Conservation (phyloP, 2,329 filamentous ascomycete species). For the Aspergillus nomiae region DNA sequence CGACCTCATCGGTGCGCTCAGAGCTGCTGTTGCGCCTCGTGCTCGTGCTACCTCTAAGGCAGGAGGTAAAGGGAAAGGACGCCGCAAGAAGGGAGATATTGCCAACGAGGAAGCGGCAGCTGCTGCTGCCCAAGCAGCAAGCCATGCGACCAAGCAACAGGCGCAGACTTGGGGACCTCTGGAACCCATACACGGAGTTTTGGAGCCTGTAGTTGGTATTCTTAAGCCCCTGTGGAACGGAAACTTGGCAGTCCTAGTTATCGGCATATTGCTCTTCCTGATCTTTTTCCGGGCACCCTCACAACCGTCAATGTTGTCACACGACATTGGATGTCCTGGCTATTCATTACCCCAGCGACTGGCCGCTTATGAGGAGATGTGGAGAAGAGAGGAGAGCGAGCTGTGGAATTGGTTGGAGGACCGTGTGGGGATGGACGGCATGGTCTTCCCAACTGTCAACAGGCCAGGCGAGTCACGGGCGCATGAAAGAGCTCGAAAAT, state of each 20-base stretch:
- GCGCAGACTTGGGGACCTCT: constrained; percentile 72
- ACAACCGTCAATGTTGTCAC: constrained; percentile 35
- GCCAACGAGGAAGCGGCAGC: constrained; percentile 39
- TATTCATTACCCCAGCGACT: constrained; percentile 64
- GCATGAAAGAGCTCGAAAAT: constrained; percentile 39
- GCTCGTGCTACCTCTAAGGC: constrained; percentile 54
- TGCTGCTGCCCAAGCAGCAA: constrained; percentile 48
- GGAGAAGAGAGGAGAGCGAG: constrained; percentile 82
- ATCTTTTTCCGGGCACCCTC: constrained; percentile 65
- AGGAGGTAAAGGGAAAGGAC: constrained; percentile 58
- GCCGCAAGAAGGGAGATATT: constrained; percentile 59
- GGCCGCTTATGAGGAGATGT: constrained; percentile 89
- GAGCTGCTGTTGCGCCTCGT: constrained; percentile 69
- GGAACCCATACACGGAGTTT: constrained; percentile 71
- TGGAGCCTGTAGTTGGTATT: constrained; percentile 71
- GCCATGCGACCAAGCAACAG: constrained; percentile 39
- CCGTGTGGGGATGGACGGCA: constrained; percentile 70
- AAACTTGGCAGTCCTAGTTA: constrained; percentile 74
- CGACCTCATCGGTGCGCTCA: constrained; percentile 74
- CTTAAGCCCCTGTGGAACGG: constrained; percentile 71
- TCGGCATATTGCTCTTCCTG: constrained; percentile 72
- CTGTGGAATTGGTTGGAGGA: constrained; percentile 95
- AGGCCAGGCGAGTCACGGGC: constrained; percentile 41
- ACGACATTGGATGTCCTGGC: constrained; percentile 41
- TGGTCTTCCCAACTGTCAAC: constrained; percentile 40